Evolutionary conservation across 2,329 filamentous ascomycete species (phyloP).

Genomic region (Aspergillus fructus): DNA sequence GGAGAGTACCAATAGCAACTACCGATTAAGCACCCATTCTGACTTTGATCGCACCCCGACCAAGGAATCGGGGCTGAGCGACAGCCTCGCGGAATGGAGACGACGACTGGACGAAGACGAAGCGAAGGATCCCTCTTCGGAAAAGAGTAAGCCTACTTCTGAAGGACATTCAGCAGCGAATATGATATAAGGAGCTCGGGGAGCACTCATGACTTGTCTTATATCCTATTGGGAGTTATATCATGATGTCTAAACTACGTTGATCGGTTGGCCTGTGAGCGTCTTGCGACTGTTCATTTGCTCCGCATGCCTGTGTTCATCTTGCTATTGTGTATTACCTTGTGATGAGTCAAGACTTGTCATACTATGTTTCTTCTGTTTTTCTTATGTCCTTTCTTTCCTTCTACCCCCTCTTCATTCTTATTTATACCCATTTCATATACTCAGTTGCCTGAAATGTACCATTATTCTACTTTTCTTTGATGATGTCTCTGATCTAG

Average conservation of each 20-base stretch:
- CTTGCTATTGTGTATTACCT: slow-evolving; percentile 5
- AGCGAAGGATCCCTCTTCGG: slow-evolving; percentile 28
- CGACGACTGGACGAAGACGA: slow-evolving; percentile 69
- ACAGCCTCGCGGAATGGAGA: slow-evolving; percentile 76
- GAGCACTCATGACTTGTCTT: slow-evolving; percentile 16
- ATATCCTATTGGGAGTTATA: slow-evolving; percentile 25
- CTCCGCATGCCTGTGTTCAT: slow-evolving; percentile 4
- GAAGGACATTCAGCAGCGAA: slow-evolving; percentile 27
- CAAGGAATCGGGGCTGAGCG: slow-evolving; percentile 57
- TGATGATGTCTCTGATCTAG: slow-evolving; percentile 19
- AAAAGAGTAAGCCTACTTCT: slow-evolving; percentile 24
- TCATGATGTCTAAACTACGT: slow-evolving; percentile 16
- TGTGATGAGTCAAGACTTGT: not conserved
- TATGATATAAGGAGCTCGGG: slow-evolving; percentile 32
- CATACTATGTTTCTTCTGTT: slow-evolving; percentile 10
- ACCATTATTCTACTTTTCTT: slow-evolving; percentile 20
- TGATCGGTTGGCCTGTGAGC: slow-evolving; percentile 4
- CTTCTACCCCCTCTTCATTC: slow-evolving; percentile 9
- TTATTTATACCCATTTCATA: slow-evolving; percentile 23
- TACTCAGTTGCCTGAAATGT: slow-evolving; percentile 18
- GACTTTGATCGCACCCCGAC: slow-evolving; percentile 70
- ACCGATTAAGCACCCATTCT: slow-evolving; percentile 84
- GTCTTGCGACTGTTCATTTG: not conserved
- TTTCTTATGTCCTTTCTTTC: slow-evolving; percentile 7
- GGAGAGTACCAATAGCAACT: slow-evolving; percentile 95